Percentiles rank a stretch among this genome's conserved stretches.
Evolutionary conservation across 2,329 filamentous ascomycete genomes (phyloP).

Genomic region (Samsoniella hepiali): DNA sequence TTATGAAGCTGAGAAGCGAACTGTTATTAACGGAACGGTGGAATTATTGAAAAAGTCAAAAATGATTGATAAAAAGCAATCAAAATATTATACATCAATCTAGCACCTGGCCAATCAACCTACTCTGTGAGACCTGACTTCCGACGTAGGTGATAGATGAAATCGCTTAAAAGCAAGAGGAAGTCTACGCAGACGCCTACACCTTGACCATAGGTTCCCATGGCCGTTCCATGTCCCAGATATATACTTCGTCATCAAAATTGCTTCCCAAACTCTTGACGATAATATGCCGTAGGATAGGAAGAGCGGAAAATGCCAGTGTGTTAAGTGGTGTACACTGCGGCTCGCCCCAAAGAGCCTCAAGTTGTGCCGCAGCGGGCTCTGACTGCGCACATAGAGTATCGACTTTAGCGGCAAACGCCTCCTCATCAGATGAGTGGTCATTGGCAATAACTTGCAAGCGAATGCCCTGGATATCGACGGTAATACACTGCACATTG

Average conservation of each 20-base stretch:
- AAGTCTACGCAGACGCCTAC: slow-evolving; percentile 32
- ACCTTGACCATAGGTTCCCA: slow-evolving; percentile 45
- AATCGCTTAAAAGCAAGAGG: slow-evolving; percentile 10
- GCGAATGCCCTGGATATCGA: slow-evolving; percentile 39
- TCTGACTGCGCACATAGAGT: slow-evolving; percentile 31
- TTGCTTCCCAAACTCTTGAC: slow-evolving; percentile 35
- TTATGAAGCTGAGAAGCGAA: slow-evolving; percentile 2
- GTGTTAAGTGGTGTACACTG: slow-evolving; percentile 26
- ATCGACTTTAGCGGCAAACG: slow-evolving; percentile 34
- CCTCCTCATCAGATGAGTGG: slow-evolving; percentile 31
- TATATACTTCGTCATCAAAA: slow-evolving; percentile 35
- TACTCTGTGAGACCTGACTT: slow-evolving; percentile 9
- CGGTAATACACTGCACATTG: slow-evolving; percentile 33
- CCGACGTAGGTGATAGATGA: slow-evolving; percentile 10
- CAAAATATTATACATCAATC: slow-evolving; percentile 15
- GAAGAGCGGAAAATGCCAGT: slow-evolving; percentile 26
- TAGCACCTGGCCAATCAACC: background rate
- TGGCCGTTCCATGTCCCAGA: slow-evolving; percentile 40
- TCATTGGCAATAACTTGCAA: slow-evolving; percentile 40
- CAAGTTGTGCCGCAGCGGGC: slow-evolving; percentile 28
- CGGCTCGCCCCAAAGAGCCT: slow-evolving; percentile 27
- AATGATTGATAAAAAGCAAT: background rate
- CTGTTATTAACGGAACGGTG: background rate
- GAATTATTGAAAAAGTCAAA: background rate
- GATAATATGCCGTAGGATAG: slow-evolving; percentile 35